Evolutionary conservation across 2,329 filamentous ascomycete species (phyloP).

Genomic region (Simplicillium aogashimaense): DNA sequence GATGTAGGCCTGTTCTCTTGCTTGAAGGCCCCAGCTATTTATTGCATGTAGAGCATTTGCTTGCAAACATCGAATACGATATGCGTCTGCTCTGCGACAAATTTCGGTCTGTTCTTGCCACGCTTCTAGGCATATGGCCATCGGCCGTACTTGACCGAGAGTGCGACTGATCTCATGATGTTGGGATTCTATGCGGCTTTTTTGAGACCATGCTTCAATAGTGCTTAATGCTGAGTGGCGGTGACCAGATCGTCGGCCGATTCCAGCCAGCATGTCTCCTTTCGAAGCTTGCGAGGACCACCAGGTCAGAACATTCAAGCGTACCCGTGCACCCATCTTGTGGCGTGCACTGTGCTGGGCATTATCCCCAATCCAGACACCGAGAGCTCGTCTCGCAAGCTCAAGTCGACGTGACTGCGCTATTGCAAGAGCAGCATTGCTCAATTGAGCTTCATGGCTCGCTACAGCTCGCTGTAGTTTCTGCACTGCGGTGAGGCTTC

Average conservation of each 20-base stretch:
- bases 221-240: neutral
- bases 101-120: neutral
- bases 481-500: constrained; percentile 16
- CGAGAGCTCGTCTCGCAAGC: constrained; percentile 11
- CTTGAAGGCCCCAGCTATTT: constrained; percentile 21
- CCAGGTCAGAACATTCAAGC: constrained; percentile 9
- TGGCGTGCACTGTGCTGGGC: constrained; percentile 12
- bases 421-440: constrained; percentile 13
- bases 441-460: constrained; percentile 16
- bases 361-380: constrained; percentile 17
- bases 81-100: too few relatives aligned
- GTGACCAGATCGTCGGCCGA: neutral
- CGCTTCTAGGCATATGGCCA: neutral
- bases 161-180: neutral
- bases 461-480: constrained; percentile 22
- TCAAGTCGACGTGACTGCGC: constrained; percentile 11
- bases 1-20: constrained; percentile 21
- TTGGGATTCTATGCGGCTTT: too few relatives aligned
- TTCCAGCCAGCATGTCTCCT: neutral
- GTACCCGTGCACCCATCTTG: constrained; percentile 9
- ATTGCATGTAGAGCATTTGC: constrained; percentile 14
- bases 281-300: constrained; percentile 13
- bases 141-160: neutral
- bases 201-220: neutral
- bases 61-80: constrained; percentile 1